Evolutionary conservation across 306 rosid genomes (phyloP).

Genomic region (Trifolium dubium): DNA sequence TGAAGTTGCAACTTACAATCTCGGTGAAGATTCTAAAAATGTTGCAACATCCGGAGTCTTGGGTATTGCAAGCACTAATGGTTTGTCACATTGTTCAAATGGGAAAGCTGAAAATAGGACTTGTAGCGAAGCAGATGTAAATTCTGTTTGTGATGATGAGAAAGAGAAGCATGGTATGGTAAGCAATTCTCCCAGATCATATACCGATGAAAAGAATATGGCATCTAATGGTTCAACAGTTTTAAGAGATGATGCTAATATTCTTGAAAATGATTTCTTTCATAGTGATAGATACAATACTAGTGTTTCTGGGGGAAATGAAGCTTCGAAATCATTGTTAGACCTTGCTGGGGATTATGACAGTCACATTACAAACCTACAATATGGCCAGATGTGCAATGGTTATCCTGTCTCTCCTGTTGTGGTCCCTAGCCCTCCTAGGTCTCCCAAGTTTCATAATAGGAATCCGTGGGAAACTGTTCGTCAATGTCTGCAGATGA

Average conservation of each 20-base stretch:
- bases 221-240: conserved; percentile 40
- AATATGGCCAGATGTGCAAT: conserved; percentile 57
- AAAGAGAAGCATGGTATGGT: conserved; percentile 43
- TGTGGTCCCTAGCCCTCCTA: conserved; percentile 60
- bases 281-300: conserved; percentile 38
- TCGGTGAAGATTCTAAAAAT: conserved; percentile 43
- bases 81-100: conserved; percentile 44
- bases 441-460: conserved; percentile 54
- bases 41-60: conserved; percentile 36
- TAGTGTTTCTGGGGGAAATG: conserved; percentile 46
- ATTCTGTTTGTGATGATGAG: conserved; percentile 45
- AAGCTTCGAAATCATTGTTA: conserved; percentile 56
- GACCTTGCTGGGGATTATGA: conserved; percentile 81
- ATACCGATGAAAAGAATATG: conserved; percentile 40
- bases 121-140: conserved; percentile 32
- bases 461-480: conserved; percentile 63
- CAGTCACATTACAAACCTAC: conserved; percentile 61
- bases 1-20: conserved; percentile 29
- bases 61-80: conserved; percentile 42
- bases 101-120: conserved; percentile 44
- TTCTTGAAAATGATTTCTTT: conserved; percentile 42
- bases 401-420: conserved; percentile 54
- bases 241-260: conserved; percentile 41
- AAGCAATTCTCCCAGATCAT: conserved; percentile 39
- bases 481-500: conserved; percentile 48